Percentiles rank a stretch among this genome's conserved stretches.
Evolutionary conservation across 768 basidiomycete genomes (phyloP).

Genomic region (Leccinellum rugosiceps): DNA sequence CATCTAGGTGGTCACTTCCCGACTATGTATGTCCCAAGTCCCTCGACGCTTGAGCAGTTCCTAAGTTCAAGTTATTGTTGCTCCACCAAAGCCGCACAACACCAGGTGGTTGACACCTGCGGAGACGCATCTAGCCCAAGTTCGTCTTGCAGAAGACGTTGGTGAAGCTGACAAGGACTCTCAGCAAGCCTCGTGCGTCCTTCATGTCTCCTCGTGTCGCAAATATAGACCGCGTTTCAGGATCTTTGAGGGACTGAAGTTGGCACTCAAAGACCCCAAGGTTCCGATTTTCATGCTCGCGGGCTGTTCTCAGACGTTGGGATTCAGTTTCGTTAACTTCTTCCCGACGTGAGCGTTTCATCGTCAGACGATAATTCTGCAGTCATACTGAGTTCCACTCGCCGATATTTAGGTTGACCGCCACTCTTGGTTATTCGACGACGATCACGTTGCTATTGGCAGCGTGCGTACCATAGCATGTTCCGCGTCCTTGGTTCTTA

Average conservation of each 20-base stretch:
- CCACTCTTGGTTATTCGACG: slow-evolving; percentile 60
- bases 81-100: slow-evolving; percentile 49
- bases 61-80: slow-evolving; percentile 2
- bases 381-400: not conserved
- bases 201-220: not conserved
- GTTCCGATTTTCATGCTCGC: slow-evolving; percentile 53
- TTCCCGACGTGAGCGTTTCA: slow-evolving; percentile 44
- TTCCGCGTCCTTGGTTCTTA: not conserved
- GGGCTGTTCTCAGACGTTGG: slow-evolving; percentile 50
- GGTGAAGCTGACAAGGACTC: slow-evolving; percentile 65
- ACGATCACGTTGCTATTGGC: slow-evolving; percentile 56
- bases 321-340: slow-evolving; percentile 61
- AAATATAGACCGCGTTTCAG: slow-evolving; percentile 3
- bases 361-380: not conserved
- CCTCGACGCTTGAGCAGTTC: not conserved
- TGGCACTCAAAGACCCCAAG: slow-evolving; percentile 57
- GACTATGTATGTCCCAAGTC: slow-evolving; percentile 47
- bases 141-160: slow-evolving; percentile 63
- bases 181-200: slow-evolving; percentile 51
- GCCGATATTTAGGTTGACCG: slow-evolving; percentile 41
- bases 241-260: slow-evolving; percentile 32
- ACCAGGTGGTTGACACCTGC: slow-evolving; percentile 53
- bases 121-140: slow-evolving; percentile 59
- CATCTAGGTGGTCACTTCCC: slow-evolving; percentile 51
- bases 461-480: slow-evolving; percentile 40